Percentiles rank a stretch among this genome's conserved stretches.
Conservation (phyloP, 306 rosid species). For the Vigna trinervia region DNA sequence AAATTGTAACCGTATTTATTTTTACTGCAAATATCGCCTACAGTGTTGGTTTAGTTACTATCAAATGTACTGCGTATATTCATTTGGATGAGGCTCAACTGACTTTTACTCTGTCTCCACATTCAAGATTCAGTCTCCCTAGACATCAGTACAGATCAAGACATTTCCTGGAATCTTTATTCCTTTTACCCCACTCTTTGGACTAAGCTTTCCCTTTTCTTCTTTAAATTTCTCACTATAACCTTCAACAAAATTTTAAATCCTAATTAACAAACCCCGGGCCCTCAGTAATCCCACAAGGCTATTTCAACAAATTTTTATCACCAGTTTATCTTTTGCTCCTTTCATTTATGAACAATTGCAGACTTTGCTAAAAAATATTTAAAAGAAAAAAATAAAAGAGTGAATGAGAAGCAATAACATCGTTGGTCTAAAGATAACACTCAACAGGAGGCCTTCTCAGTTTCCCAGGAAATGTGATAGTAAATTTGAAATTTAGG, state of each 20-base stretch:
- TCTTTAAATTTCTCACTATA: conserved; percentile 36
- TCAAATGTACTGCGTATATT: not conserved
- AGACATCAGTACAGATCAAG: conserved; percentile 6
- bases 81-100: conserved; percentile 44
- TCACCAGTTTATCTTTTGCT: not conserved
- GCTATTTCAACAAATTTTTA: not conserved
- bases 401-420: not conserved
- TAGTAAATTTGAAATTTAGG: not conserved
- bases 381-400: too few relatives aligned
- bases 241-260: conserved; percentile 37
- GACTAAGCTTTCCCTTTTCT: conserved; percentile 43
- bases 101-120: conserved; percentile 33
- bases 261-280: conserved; percentile 21
- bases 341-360: not conserved
- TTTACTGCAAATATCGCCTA: conserved; percentile 36
- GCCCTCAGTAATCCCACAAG: conserved; percentile 2
- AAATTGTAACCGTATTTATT: conserved; percentile 18
- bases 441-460: not conserved
- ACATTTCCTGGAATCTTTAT: conserved; percentile 46
- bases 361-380: not conserved
- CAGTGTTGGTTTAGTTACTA: conserved; percentile 11
- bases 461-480: not conserved
- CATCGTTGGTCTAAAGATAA: not conserved
- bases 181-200: conserved; percentile 38
- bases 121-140: conserved; percentile 26